phyloP scores from a whole-genome alignment of 2,329 filamentous ascomycete species.

The Alternaria sp. region DNA sequence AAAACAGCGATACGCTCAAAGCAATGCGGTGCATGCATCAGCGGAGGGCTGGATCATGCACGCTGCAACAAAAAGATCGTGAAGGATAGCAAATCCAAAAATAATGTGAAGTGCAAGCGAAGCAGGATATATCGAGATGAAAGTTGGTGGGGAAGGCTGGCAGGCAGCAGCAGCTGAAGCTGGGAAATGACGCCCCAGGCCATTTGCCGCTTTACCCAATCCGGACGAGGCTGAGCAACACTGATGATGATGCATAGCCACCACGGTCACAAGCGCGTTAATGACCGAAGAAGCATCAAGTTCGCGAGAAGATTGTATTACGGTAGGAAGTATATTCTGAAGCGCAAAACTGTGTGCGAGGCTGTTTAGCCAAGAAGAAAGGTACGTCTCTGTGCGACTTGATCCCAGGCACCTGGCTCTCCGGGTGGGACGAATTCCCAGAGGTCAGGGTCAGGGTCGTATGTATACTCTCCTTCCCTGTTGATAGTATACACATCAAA shows the following conservation, averaged over 20 bases:
- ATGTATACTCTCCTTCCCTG: background rate
- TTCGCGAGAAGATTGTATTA: background rate
- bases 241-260: background rate
- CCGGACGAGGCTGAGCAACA: background rate
- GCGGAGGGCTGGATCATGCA: background rate
- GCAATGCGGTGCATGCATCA: background rate
- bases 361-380: background rate
- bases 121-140: background rate
- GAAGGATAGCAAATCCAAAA: no score
- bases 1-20: no score
- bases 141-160: background rate
- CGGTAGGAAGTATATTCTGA: background rate
- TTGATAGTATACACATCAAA: fast-evolving
- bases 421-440: background rate
- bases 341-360: background rate
- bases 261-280: background rate
- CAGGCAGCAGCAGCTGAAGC: background rate
- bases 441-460: fast-evolving
- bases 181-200: background rate
- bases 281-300: background rate
- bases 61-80: no score
- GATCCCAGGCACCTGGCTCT: background rate
- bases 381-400: background rate
- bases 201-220: background rate
- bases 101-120: background rate